phyloP scores from a whole-genome alignment of 768 basidiomycete genomes.

The Lactarius akahatsu region DNA sequence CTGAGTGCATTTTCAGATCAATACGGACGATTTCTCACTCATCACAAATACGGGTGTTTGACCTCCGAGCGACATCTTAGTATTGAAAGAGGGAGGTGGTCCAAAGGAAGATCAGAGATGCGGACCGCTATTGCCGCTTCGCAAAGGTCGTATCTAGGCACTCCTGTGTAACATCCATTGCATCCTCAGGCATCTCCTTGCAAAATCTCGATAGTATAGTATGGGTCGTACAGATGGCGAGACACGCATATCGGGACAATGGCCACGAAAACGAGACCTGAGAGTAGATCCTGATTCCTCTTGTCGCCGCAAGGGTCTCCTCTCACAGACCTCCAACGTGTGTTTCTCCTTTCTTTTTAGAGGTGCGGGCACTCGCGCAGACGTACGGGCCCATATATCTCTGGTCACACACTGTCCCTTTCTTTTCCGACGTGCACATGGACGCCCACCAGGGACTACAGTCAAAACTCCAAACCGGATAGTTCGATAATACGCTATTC shows the following conservation, averaged over 20 bases:
- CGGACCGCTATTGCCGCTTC: not conserved
- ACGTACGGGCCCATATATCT: no score
- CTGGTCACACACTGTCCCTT: no score
- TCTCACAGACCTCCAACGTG: no score
- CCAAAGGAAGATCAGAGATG: not conserved
- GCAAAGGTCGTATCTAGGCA: not conserved
- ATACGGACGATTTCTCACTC: slow-evolving; percentile 48
- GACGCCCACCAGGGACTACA: no score
- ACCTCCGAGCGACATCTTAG: slow-evolving; percentile 39
- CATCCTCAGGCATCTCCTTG: not conserved
- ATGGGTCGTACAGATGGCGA: not conserved
- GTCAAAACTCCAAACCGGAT: not conserved
- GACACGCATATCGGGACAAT: not conserved
- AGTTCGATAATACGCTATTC: not conserved
- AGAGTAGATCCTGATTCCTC: slow-evolving; percentile 14
- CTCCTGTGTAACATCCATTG: not conserved
- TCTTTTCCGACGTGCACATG: no score
- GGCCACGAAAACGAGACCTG: slow-evolving; percentile 5
- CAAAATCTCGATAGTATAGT: not conserved
- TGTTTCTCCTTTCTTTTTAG: no score
- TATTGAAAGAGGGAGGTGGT: not conserved
- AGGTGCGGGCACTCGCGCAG: no score
- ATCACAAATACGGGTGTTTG: slow-evolving; percentile 84
- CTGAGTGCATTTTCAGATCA: slow-evolving; percentile 8
- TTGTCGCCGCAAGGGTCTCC: no score